These are phyloP conservation scores for Rosa chinensis DNA, from an alignment of 306 rosid genomes.

Conservation along the genomic window DNA sequence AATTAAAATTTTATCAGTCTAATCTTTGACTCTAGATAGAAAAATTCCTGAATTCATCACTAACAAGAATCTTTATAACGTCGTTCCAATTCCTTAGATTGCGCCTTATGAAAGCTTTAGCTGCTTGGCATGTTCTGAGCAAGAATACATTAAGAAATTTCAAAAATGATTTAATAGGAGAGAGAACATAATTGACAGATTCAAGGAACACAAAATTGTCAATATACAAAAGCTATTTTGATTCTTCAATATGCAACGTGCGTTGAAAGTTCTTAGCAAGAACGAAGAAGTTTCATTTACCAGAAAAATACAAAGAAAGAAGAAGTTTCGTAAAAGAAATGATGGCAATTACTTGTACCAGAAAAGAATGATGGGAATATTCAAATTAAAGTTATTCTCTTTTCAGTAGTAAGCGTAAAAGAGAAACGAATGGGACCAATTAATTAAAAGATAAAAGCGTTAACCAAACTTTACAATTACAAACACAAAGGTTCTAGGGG, in stretches of 20 bases:
- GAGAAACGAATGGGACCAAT: background rate
- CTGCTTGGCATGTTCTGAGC: background rate
- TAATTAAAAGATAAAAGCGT: background rate
- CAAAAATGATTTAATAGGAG: background rate
- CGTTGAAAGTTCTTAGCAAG: constrained; percentile 4
- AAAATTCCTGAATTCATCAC: too few species aligned
- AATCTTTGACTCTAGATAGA: too few species aligned
- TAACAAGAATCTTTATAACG: too few species aligned
- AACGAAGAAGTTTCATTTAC: constrained; percentile 9
- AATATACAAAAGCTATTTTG: background rate
- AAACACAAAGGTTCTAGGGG: background rate
- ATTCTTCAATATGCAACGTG: background rate
- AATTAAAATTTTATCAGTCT: too few species aligned
- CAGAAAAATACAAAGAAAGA: background rate
- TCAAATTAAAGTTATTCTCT: constrained; percentile 12
- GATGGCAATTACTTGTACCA: constrained; percentile 1
- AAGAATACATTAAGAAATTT: background rate
- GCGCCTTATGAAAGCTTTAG: background rate
- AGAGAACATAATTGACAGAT: background rate
- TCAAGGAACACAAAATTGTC: background rate
- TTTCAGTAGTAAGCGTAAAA: background rate
- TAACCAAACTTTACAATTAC: background rate
- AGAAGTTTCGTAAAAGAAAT: constrained; percentile 7
- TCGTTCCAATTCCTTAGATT: too few species aligned
- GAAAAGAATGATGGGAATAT: constrained; percentile 2